A percentile compares a stretch with the other conserved stretches of the same genome.
Evolutionary conservation across 441 rosid species (phyloP).

Genomic region (Populus tomentosa): DNA sequence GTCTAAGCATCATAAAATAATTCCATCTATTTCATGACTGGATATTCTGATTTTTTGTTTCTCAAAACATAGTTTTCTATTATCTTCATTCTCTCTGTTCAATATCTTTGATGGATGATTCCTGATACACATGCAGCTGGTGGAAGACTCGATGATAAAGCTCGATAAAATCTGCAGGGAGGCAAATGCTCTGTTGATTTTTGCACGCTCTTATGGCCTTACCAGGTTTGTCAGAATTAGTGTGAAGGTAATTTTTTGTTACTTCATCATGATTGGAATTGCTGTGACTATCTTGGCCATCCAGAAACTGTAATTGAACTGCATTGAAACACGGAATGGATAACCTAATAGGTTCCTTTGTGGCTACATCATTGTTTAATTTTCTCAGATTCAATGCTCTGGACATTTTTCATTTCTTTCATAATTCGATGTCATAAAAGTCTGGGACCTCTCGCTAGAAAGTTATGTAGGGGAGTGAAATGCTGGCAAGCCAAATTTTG

Average conservation of each 20-base stretch:
- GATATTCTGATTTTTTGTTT: not conserved
- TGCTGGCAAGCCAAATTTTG: not conserved
- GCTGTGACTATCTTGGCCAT: not conserved
- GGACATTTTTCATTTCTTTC: constrained; percentile 3
- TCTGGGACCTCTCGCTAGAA: not conserved
- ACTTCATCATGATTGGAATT: not conserved
- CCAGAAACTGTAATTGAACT: not conserved
- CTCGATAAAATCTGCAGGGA: constrained; percentile 81
- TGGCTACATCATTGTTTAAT: not conserved
- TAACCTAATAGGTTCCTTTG: not conserved
- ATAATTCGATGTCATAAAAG: not conserved
- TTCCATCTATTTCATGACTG: not conserved
- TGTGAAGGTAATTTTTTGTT: constrained; percentile 55
- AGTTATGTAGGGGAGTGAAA: not conserved
- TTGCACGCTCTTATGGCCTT: constrained; percentile 95
- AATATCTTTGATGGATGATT: constrained; percentile 1
- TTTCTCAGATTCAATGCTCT: not conserved
- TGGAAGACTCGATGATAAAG: constrained; percentile 75
- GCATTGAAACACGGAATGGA: not conserved
- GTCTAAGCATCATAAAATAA: not conserved
- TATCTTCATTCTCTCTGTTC: not conserved
- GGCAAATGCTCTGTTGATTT: constrained; percentile 78
- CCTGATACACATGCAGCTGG: constrained; percentile 48
- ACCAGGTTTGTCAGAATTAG: constrained; percentile 80
- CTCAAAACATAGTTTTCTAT: not conserved